A percentile compares a stretch with the other conserved stretches of the same genome.
These are phyloP conservation scores for Yamadazyma triangularis DNA, from an alignment of 1,139 yeast species.

Conservation along the genomic window DNA sequence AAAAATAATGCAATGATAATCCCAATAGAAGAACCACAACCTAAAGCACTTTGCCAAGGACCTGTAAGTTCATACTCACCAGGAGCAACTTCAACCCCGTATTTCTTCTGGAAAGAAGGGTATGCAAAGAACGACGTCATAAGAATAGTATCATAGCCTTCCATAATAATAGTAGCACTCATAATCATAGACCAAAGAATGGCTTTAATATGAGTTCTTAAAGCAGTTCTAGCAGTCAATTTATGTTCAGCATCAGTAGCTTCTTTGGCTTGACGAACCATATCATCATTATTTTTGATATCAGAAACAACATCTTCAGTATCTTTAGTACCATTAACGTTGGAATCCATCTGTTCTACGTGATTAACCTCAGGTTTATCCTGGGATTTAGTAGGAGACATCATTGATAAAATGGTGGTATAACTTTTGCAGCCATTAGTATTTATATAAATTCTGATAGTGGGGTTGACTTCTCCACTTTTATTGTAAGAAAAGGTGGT, in stretches of 20 bases:
- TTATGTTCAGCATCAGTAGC: constrained; percentile 15
- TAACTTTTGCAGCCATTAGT: no score
- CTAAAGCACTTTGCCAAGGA: constrained; percentile 40
- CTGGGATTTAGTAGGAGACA: no score
- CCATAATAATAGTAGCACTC: constrained; percentile 41
- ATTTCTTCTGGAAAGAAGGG: constrained; percentile 34
- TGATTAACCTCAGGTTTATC: constrained; percentile 4
- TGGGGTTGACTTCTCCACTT: no score
- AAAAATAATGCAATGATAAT: constrained; percentile 33
- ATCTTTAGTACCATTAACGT: no score
- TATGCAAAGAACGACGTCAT: constrained; percentile 37
- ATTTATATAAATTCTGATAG: no score
- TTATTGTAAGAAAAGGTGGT: no score
- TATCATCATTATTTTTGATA: constrained; percentile 2
- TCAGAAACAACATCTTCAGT: constrained; percentile 2
- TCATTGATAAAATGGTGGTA: no score
- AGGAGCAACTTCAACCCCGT: constrained; percentile 28
- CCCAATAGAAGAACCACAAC: constrained; percentile 31
- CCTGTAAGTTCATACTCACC: constrained; percentile 33
- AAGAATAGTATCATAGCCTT: constrained; percentile 42
- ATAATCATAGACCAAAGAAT: constrained; percentile 42
- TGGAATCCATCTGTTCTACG: no score
- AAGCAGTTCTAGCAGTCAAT: constrained; percentile 14
- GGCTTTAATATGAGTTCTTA: constrained; percentile 24
- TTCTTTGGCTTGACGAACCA: constrained; percentile 12